Evolutionary conservation across 2,329 filamentous ascomycete species (phyloP).

Genomic region (Diaporthe amygdali): DNA sequence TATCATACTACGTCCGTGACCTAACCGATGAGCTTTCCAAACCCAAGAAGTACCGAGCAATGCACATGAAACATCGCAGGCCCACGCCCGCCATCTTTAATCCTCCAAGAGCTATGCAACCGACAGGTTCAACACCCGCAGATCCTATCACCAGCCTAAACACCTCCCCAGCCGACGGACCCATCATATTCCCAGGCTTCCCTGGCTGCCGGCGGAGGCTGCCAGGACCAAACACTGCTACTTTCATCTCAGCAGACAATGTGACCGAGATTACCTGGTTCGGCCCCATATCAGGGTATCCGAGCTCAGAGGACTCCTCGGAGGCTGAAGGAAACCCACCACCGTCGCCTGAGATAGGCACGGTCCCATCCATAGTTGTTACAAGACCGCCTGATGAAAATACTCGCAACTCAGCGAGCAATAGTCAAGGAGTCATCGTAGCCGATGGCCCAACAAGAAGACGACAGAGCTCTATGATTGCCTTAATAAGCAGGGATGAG

Average conservation of each 20-base stretch:
- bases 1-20: conserved; percentile 3
- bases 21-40: background rate
- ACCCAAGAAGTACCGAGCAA: background rate
- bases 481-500: background rate
- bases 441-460: background rate
- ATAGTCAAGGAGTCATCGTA: background rate
- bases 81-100: background rate
- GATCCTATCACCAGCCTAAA: conserved; percentile 14
- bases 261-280: conserved; percentile 21
- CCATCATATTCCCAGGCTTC: conserved; percentile 3
- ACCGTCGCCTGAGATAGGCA: background rate
- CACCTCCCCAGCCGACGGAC: background rate
- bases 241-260: conserved; percentile 9
- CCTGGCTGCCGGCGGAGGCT: background rate
- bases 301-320: background rate
- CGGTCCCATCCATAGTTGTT: background rate
- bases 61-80: background rate
- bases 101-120: background rate
- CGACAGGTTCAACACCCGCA: background rate
- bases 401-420: background rate
- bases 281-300: background rate
- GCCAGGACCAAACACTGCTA: background rate
- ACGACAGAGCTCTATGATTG: background rate
- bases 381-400: background rate
- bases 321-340: background rate